Conservation (phyloP, 2,329 filamentous ascomycete genomes). For the Penicillium sp. region DNA sequence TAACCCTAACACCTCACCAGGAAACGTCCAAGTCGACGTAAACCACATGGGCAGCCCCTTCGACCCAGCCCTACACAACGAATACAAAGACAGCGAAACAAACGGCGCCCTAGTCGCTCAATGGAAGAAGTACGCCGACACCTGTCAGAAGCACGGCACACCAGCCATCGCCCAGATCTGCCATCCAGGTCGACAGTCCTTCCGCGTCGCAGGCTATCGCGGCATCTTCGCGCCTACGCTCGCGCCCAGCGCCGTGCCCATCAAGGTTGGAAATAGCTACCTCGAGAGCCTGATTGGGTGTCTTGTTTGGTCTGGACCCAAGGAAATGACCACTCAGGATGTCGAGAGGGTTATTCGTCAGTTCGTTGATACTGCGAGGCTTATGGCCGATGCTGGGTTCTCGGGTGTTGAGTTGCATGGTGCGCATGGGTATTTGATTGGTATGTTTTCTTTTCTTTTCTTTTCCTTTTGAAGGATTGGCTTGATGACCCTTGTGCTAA, state of each 20-base stretch:
- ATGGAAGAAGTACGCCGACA: constrained; percentile 33
- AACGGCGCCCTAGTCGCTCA: constrained; percentile 19
- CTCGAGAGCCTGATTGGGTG: constrained; percentile 34
- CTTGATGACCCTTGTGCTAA: not conserved
- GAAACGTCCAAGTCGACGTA: constrained; percentile 48
- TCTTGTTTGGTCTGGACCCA: constrained; percentile 51
- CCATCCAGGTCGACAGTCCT: constrained; percentile 48
- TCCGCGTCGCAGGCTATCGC: constrained; percentile 42
- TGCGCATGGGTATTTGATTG: constrained; percentile 53
- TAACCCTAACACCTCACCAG: constrained; percentile 14
- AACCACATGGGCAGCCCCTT: constrained; percentile 40
- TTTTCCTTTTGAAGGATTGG: not conserved
- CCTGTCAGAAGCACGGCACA: constrained; percentile 41
- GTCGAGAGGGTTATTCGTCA: constrained; percentile 54
- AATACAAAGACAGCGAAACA: constrained; percentile 24
- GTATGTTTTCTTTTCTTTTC: constrained; percentile 33
- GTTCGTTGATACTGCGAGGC: constrained; percentile 55
- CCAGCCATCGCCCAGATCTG: constrained; percentile 47
- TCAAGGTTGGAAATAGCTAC: constrained; percentile 41
- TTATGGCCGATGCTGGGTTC: constrained; percentile 53
- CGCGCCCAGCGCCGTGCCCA: constrained; percentile 43
- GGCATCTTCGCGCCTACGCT: constrained; percentile 32
- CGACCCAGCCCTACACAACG: constrained; percentile 30
- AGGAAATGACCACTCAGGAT: constrained; percentile 56
- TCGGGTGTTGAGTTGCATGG: constrained; percentile 56